Evolutionary conservation across 2,329 filamentous ascomycete genomes (phyloP), one percentile per base, ranked within the genome.

Genomic region (Botrytis deweyae): DNA sequence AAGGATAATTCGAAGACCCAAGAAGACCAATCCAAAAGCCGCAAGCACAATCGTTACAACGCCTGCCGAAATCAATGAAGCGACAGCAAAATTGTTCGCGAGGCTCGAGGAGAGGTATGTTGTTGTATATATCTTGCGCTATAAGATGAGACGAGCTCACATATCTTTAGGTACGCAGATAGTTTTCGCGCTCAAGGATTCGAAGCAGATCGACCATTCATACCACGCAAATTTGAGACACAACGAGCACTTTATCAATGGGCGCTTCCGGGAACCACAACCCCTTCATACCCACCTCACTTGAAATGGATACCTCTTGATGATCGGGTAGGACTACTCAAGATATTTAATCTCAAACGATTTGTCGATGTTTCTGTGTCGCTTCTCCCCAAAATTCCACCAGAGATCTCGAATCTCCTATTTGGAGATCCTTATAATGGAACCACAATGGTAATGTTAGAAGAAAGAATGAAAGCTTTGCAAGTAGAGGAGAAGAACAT

Each of bases 281-380:
- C 40, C 22, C 73, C 68, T 5, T 36, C 69, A 49, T 81, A 80
- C 46, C 80, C 80, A 20, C 80, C 80, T n/a, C 79, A 80, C 73
- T 73, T 81, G 16, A 77, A 76, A 44, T 74, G 77, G 20, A 79
- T 79, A 25, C 78, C 78, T 20, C 74, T 76, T 12, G 75, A 77
- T 52, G 76, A 80, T 40, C 73, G 74, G 22, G 75, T 76, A 12
- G 74, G 76, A 22, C 72, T 77, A 40, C 73, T 77, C 7, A 74
- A 78, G 8, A 79, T 81, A 22, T 81, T 81, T 76, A 77, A 79
- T 65, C 75, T 75, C 66, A 78, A 76, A 72, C 71, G 78, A 49
- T 66, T 79, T 10, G 75, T 80, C 36, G 77, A 81, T 40, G 70
- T 70, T 22, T n/a, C 46, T 8, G 52, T 73, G 42, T 72, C 78